Conservation (phyloP, 441 rosid genomes). For the Francoa sonchifolia region DNA sequence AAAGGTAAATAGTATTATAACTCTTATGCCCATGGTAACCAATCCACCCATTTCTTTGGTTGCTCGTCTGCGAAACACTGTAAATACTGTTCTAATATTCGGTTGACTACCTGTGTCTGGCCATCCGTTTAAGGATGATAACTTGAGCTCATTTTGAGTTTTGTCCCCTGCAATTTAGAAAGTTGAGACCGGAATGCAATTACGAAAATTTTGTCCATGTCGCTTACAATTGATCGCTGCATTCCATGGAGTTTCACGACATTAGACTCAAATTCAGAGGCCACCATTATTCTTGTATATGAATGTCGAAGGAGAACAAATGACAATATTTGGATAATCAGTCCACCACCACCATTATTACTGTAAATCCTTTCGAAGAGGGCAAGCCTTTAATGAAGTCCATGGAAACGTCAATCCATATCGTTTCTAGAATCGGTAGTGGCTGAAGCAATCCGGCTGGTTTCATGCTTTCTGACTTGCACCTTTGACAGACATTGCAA, state of each 20-base stretch:
- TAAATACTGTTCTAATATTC: background rate
- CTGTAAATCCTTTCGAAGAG: background rate
- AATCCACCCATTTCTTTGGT: background rate
- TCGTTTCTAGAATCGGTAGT: background rate
- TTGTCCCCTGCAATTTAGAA: background rate
- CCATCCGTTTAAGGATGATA: background rate
- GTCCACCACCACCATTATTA: background rate
- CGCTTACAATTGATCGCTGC: background rate
- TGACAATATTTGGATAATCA: background rate
- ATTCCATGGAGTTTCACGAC: background rate
- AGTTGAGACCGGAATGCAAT: background rate
- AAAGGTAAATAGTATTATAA: background rate
- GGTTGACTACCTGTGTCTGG: background rate
- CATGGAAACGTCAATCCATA: background rate
- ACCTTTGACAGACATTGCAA: too few species aligned
- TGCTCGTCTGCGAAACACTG: background rate
- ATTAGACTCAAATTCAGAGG: background rate
- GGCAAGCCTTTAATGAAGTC: background rate
- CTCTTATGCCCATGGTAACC: background rate
- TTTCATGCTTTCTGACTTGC: too few species aligned
- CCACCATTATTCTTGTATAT: background rate
- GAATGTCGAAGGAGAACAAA: background rate
- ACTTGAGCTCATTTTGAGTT: background rate
- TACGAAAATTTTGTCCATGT: background rate
- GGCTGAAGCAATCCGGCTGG: background rate